Percentiles rank a stretch among this genome's conserved stretches.
phyloP scores from a whole-genome alignment of 2,329 filamentous ascomycete species.

The Aspergillus fructus region DNA sequence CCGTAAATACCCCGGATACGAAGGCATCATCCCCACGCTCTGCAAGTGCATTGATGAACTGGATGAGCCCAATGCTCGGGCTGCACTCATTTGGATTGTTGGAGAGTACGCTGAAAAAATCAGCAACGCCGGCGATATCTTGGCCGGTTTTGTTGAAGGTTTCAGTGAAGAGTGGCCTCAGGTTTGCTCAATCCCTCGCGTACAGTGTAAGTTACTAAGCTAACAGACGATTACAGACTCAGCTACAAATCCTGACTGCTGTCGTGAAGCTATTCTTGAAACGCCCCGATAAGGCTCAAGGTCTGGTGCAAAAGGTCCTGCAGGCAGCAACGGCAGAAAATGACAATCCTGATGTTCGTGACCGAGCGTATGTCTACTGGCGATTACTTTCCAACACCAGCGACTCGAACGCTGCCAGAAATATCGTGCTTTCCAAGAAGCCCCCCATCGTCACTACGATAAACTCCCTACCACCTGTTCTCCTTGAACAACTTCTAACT shows the following conservation, averaged over 20 bases:
- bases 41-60: constrained; percentile 97
- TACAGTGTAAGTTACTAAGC: background rate
- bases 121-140: constrained; percentile 93
- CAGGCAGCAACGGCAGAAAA: constrained; percentile 91
- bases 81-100: constrained; percentile 96
- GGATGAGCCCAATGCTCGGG: constrained; percentile 88
- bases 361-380: constrained; percentile 98
- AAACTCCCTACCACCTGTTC: constrained; percentile 75
- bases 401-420: constrained; percentile 88
- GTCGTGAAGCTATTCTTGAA: constrained; percentile 98
- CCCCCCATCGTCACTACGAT: constrained; percentile 94
- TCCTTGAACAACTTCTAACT: constrained; percentile 84
- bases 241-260: constrained; percentile 93
- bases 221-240: constrained; percentile 63
- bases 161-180: constrained; percentile 97
- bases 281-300: constrained; percentile 88
- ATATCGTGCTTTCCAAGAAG: constrained; percentile 88
- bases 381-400: constrained; percentile 77
- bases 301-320: constrained; percentile 88
- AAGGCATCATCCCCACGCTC: constrained; percentile 93
- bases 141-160: constrained; percentile 85
- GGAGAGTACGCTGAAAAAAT: constrained; percentile 99
- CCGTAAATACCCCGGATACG: constrained; percentile 94
- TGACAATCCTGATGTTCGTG: constrained; percentile 95
- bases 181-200: constrained; percentile 49